Conservation (phyloP, 2,329 filamentous ascomycete species). For the Apiospora aurea region DNA sequence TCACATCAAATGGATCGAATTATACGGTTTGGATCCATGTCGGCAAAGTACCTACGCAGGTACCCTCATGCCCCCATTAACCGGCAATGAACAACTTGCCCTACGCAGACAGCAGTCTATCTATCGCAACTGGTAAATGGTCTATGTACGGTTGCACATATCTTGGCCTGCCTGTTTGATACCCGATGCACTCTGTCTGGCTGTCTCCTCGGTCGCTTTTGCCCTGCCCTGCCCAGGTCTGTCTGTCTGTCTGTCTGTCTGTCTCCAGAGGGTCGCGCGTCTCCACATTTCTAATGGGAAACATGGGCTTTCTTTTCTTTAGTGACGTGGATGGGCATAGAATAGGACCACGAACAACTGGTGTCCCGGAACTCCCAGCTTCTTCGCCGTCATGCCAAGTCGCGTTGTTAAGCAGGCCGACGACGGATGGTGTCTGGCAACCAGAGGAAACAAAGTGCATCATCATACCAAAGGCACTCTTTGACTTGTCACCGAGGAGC, state of each 20-base stretch:
- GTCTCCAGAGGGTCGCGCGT: not conserved
- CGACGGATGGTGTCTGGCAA: not conserved
- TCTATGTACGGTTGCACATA: too few relatives aligned
- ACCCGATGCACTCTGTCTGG: not conserved
- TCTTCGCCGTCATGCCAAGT: not conserved
- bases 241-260: not conserved
- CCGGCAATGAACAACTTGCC: not conserved
- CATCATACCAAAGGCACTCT: not conserved
- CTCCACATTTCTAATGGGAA: not conserved
- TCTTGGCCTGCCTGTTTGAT: not conserved
- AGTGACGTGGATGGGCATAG: slow-evolving; percentile 5
- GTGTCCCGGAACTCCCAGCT: not conserved
- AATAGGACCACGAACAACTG: not conserved
- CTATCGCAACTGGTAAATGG: not conserved
- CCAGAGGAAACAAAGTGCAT: not conserved
- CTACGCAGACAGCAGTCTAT: not conserved
- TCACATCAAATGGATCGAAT: not conserved
- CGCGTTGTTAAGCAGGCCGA: not conserved
- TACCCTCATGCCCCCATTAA: not conserved
- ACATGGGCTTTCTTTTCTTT: slow-evolving; percentile 5
- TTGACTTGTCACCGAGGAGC: not conserved
- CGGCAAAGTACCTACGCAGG: not conserved
- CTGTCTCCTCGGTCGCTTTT: not conserved
- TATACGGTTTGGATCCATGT: not conserved
- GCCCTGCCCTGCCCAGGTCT: not conserved